phyloP scores from a whole-genome alignment of 75 land plant species.

The Cryptomeria japonica region DNA sequence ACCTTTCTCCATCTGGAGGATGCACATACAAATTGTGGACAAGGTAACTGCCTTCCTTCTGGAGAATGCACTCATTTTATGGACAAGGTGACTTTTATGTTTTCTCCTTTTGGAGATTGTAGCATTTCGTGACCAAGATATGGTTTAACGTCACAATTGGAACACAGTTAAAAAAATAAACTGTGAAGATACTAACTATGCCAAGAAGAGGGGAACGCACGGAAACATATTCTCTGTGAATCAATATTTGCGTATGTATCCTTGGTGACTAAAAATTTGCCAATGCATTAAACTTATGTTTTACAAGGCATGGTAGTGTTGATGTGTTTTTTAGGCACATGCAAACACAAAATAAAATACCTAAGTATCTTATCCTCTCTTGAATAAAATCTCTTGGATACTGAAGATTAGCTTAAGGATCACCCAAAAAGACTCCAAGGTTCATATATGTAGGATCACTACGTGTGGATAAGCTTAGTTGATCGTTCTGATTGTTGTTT shows the following conservation, averaged over 20 bases:
- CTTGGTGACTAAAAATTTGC: neutral
- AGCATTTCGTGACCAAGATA: neutral
- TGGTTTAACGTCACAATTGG: neutral
- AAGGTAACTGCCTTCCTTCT: neutral
- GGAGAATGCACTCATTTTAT: neutral
- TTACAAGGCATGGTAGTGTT: constrained; percentile 57
- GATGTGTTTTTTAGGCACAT: no score
- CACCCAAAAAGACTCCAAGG: no score
- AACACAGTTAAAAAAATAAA: no score
- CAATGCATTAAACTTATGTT: neutral
- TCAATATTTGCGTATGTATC: neutral
- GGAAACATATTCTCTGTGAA: neutral
- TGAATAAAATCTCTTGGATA: no score
- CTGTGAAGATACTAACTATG: neutral
- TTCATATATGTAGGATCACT: no score
- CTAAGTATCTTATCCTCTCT: no score
- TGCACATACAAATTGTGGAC: neutral
- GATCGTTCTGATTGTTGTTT: no score
- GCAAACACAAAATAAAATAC: no score
- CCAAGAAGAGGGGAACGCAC: no score
- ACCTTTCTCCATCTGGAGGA: neutral
- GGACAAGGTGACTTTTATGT: neutral
- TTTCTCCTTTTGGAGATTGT: neutral
- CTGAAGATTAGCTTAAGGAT: no score
- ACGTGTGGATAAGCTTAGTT: no score